Percentiles rank a stretch among this genome's conserved stretches.
Evolutionary conservation across 2,329 filamentous ascomycete species (phyloP).

Genomic region (Colletotrichum sp.): DNA sequence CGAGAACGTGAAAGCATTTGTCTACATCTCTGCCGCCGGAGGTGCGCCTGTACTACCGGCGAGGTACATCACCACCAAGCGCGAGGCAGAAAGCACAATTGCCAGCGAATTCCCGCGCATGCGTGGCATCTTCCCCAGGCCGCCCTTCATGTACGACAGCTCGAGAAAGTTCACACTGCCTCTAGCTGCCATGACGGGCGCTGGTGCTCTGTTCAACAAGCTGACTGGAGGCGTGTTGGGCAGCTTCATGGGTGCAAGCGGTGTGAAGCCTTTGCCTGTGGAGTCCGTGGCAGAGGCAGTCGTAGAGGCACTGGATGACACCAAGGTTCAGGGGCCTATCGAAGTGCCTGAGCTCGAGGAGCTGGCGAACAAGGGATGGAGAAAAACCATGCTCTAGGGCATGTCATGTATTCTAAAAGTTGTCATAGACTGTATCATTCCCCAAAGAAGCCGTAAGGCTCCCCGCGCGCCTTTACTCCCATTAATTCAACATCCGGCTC

Average conservation of each 20-base stretch:
- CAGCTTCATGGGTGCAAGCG: conserved; percentile 80
- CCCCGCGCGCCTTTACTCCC: not conserved
- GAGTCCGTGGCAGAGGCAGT: conserved; percentile 89
- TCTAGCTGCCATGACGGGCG: conserved; percentile 77
- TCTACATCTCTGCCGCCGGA: conserved; percentile 87
- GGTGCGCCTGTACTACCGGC: conserved; percentile 84
- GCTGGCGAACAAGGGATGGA: conserved; percentile 83
- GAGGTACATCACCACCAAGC: conserved; percentile 89
- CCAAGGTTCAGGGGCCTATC: conserved; percentile 73
- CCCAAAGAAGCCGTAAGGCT: not conserved
- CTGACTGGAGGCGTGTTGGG: conserved; percentile 78
- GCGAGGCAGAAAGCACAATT: conserved; percentile 85
- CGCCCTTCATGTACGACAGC: conserved; percentile 88
- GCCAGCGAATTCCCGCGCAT: conserved; percentile 73
- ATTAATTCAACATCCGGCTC: not conserved
- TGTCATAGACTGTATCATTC: conserved; percentile 35
- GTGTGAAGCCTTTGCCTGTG: conserved; percentile 84
- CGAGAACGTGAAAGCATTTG: conserved; percentile 72
- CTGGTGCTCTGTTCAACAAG: conserved; percentile 78
- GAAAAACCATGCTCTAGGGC: conserved; percentile 82
- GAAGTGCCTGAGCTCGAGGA: conserved; percentile 82
- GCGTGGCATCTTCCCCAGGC: conserved; percentile 81
- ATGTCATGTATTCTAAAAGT: not conserved
- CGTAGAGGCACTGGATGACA: conserved; percentile 83
- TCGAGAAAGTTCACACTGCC: conserved; percentile 83